phyloP scores from a whole-genome alignment of 2,329 filamentous ascomycete genomes.

The Fusarium sp. region DNA sequence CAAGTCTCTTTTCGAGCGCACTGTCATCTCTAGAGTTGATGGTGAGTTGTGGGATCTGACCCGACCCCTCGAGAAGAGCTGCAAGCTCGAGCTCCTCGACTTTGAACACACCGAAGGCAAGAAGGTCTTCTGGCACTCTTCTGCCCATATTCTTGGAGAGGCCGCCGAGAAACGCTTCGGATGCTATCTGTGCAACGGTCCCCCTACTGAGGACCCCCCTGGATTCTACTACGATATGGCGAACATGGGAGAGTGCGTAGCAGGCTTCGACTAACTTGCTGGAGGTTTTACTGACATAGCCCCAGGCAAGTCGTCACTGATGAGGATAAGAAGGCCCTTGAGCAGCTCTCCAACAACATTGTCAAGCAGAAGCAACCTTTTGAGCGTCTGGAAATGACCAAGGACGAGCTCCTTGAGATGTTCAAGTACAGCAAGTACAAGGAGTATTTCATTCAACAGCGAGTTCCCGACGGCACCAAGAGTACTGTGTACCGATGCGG shows the following conservation, averaged over 20 bases:
- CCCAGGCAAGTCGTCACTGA: conserved; percentile 76
- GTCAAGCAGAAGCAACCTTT: conserved; percentile 98
- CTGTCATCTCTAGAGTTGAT: conserved; percentile 87
- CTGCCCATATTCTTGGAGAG: conserved; percentile 95
- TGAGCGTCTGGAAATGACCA: conserved; percentile 87
- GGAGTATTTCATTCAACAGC: conserved; percentile 86
- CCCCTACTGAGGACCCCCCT: conserved; percentile 79
- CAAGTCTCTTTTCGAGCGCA: conserved; percentile 87
- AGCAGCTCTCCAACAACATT: conserved; percentile 82
- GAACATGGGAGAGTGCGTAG: conserved; percentile 54
- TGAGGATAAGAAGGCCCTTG: conserved; percentile 87
- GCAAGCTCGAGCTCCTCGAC: conserved; percentile 84
- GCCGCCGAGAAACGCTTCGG: conserved; percentile 91
- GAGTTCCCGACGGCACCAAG: conserved; percentile 82
- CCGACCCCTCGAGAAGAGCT: conserved; percentile 87
- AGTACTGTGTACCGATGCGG: conserved; percentile 97
- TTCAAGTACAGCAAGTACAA: conserved; percentile 99
- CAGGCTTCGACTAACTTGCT: neutral
- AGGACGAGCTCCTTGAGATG: conserved; percentile 92
- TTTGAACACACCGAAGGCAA: conserved; percentile 77
- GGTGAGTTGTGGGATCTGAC: conserved; percentile 93
- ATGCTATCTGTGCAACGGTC: conserved; percentile 92
- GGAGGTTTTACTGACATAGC: conserved; percentile 52
- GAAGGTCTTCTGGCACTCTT: conserved; percentile 98
- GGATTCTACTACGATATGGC: conserved; percentile 99